Evolutionary conservation across 805 yeast genomes (phyloP).

Genomic region (Starmerella roubikii): DNA sequence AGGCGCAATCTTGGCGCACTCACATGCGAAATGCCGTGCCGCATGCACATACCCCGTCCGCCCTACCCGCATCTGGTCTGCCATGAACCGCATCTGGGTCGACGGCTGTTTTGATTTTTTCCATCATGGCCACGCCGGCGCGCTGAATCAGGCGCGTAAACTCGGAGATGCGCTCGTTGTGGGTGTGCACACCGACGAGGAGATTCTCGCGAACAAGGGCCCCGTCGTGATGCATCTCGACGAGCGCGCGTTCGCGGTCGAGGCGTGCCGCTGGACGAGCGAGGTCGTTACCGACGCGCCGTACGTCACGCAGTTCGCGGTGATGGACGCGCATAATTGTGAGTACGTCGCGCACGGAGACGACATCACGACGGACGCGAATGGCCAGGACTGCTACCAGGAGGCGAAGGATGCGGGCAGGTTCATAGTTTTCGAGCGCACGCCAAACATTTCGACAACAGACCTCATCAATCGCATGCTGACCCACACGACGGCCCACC

Average conservation of each 20-base stretch:
- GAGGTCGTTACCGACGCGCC: conserved; percentile 66
- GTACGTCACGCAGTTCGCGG: conserved; percentile 76
- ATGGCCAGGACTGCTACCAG: conserved; percentile 88
- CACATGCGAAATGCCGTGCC: too few species aligned
- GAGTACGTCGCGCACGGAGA: conserved; percentile 96
- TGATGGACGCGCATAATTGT: conserved; percentile 64
- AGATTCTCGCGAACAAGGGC: conserved; percentile 70
- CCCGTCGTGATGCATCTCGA: conserved; percentile 79
- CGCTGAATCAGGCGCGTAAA: conserved; percentile 82
- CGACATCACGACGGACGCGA: conserved; percentile 91
- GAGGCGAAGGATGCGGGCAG: conserved; percentile 71
- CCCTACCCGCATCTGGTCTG: too few species aligned
- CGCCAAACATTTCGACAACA: conserved; percentile 89
- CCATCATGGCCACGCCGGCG: conserved; percentile 96
- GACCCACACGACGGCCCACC: conserved; percentile 45
- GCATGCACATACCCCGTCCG: too few species aligned
- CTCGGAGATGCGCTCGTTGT: conserved; percentile 63
- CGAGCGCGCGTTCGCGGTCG: conserved; percentile 75
- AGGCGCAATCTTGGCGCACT: too few species aligned
- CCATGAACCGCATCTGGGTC: conserved; percentile 55
- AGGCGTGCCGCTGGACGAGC: conserved; percentile 83
- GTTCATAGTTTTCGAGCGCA: conserved; percentile 81
- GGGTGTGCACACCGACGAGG: conserved; percentile 90
- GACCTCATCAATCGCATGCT: conserved; percentile 87
- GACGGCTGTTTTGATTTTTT: conserved; percentile 98